Evolutionary conservation across 2,329 filamentous ascomycete genomes (phyloP).

Genomic region (Fusarium piperis): DNA sequence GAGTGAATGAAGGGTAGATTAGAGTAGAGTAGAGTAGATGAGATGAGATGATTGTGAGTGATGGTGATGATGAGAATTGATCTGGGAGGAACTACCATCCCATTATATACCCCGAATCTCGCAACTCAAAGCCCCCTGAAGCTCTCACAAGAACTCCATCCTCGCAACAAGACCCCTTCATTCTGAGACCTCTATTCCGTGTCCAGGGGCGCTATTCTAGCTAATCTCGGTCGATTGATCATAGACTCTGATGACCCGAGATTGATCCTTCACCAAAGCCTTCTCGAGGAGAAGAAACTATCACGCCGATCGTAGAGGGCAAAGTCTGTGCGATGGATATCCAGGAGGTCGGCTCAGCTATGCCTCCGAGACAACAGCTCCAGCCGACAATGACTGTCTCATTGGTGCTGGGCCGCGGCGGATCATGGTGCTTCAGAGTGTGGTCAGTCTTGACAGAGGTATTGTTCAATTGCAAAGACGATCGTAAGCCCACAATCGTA

Average conservation of each 20-base stretch:
- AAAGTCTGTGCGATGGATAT: not conserved
- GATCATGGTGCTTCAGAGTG: not conserved
- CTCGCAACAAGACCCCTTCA: not conserved
- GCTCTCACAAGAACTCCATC: not conserved
- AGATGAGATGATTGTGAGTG: slow-evolving; percentile 10
- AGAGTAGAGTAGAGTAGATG: not conserved
- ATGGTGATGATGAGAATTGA: slow-evolving; percentile 3
- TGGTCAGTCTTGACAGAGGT: not conserved
- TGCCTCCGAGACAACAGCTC: not conserved
- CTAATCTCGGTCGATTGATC: not conserved
- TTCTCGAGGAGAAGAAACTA: slow-evolving; percentile 1
- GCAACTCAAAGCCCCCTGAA: not conserved
- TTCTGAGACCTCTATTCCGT: not conserved
- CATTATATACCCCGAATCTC: slow-evolving; percentile 16
- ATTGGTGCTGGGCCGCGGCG: not conserved
- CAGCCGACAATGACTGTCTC: not conserved
- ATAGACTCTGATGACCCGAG: not conserved
- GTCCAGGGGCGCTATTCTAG: not conserved
- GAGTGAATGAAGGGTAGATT: slow-evolving; percentile 11
- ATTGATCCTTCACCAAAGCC: not conserved
- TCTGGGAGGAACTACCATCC: not conserved
- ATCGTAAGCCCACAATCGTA: not conserved
- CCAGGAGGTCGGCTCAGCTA: not conserved
- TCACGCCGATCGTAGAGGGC: not conserved
- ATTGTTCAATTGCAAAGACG: not conserved